Evolutionary conservation across 495 filamentous ascomycete species (phyloP), one percentile per base, ranked within the genome.

Genomic region (Hypomontagnella submonticulosa): DNA sequence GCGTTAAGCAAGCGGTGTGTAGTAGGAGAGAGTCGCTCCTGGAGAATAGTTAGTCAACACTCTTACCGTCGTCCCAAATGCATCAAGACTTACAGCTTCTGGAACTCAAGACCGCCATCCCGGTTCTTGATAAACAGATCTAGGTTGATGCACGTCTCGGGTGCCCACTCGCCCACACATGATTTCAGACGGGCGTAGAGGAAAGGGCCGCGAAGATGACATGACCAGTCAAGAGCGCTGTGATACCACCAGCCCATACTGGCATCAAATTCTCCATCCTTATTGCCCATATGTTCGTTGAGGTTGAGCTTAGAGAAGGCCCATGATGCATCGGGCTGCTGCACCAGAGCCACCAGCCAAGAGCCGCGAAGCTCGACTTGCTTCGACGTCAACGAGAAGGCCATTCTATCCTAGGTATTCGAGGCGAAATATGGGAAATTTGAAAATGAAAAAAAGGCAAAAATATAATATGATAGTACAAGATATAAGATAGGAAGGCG

Each of bases 201-300:
- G 13, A 47, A 41, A 0, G 63, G 32, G 4, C 63, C 63, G 15
- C 47, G 50, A 8, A 67, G 57, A 33, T 49, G 40, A 8, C 47
- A 40, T 4, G 72, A 70, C 40, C 52, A 57, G 16, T 51, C 33
- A 59, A 58, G 57, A 43, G 69, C 69, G 7, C 8, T 57, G 34
- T 69, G 63, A n/a, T 53, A 52, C 51, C 51, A 67, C 18, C 48
- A 37, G 36, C 51, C 57, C 38, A 40, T 46, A 15, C 32, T 56
- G 16, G 61, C 43, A 18, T 67, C 63, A 51, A 67, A 67, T 8
- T 16, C 32, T 30, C 63, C 57, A 23, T 67, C 52, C 11, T 53
- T 61, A 57, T 67, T 67, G 30, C 63, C 63, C 40, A 67, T 36
- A 23, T 67, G 47, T n/a, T 67, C 56, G 63, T 61, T 67, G 46